These are phyloP conservation scores for Dissophora ornata DNA, from an alignment of 192 early-diverging fungal species.

Conservation along the genomic window DNA sequence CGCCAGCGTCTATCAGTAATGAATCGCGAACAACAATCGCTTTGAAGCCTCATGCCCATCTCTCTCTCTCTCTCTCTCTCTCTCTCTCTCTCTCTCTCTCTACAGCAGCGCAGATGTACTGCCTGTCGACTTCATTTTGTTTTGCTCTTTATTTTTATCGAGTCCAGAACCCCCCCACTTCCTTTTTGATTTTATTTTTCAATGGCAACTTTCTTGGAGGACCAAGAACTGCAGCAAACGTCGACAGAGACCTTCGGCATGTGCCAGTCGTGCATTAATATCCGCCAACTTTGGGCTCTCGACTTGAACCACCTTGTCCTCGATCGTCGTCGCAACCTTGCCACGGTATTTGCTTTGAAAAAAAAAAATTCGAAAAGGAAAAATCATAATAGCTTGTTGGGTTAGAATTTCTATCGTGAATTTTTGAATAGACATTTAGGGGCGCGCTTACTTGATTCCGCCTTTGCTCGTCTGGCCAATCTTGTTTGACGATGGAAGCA, in stretches of 20 bases:
- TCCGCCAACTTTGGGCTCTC: constrained; percentile 40
- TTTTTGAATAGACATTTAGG: neutral
- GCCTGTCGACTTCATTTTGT: no score
- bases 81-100: no score
- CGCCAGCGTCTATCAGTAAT: no score
- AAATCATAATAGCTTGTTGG: neutral
- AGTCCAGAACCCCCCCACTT: no score
- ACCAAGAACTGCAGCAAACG: constrained; percentile 36
- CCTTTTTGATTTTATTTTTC: no score
- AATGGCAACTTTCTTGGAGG: constrained; percentile 30
- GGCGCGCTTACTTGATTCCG: constrained; percentile 50
- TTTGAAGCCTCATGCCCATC: no score
- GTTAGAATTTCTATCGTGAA: neutral
- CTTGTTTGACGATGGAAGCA: constrained; percentile 31
- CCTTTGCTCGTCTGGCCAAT: constrained; percentile 50
- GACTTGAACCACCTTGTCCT: constrained; percentile 51
- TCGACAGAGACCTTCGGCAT: constrained; percentile 35
- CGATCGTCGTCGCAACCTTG: constrained; percentile 46
- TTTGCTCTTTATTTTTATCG: no score
- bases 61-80: no score
- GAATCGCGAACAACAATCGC: no score
- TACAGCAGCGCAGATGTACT: no score
- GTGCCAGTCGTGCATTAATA: constrained; percentile 24
- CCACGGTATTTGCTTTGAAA: constrained; percentile 41
- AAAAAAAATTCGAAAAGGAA: neutral